Percentiles rank a stretch among this genome's conserved stretches.
Evolutionary conservation across 163 green algal genomes (phyloP).

Genomic region (Picocystis sp.): DNA sequence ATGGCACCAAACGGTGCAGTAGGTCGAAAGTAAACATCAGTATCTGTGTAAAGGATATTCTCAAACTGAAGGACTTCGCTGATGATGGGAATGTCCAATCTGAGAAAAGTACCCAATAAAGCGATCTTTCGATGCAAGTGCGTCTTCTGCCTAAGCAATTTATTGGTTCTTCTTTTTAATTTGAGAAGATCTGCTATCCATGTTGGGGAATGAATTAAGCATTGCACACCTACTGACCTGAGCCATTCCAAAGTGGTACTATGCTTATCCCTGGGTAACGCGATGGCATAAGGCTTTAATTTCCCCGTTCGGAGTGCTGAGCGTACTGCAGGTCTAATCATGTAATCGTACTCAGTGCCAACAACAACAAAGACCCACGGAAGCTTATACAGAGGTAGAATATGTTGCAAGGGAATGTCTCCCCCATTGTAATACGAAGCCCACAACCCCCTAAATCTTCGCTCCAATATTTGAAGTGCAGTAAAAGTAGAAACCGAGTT

Average conservation of each 20-base stretch:
- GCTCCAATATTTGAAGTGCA: conserved; percentile 23
- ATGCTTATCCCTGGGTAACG: conserved; percentile 1
- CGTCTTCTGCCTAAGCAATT: conserved; percentile 2
- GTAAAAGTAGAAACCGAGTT: conserved; percentile 28
- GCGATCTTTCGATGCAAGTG: conserved; percentile 9
- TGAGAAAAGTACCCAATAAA: conserved; percentile 16
- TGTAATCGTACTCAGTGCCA: conserved; percentile 27
- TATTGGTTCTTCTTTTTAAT: neutral
- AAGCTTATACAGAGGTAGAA: conserved; percentile 27
- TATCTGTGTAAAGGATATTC: conserved; percentile 38
- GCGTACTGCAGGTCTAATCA: conserved; percentile 29
- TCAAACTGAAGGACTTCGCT: conserved; percentile 21
- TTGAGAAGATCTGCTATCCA: conserved; percentile 16
- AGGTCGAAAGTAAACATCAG: conserved; percentile 29
- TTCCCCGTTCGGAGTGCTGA: neutral
- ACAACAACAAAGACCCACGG: conserved; percentile 36
- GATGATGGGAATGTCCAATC: conserved; percentile 23
- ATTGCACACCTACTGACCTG: conserved; percentile 9
- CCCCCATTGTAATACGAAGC: conserved; percentile 32
- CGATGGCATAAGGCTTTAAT: no score
- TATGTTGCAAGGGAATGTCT: conserved; percentile 24
- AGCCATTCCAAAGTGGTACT: conserved; percentile 20
- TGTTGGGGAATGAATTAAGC: conserved; percentile 14
- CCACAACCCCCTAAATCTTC: conserved; percentile 19
- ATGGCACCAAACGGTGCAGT: conserved; percentile 23